phyloP scores from a whole-genome alignment of 2,329 filamentous ascomycete species.

The Colletotrichum neosansevieriae region DNA sequence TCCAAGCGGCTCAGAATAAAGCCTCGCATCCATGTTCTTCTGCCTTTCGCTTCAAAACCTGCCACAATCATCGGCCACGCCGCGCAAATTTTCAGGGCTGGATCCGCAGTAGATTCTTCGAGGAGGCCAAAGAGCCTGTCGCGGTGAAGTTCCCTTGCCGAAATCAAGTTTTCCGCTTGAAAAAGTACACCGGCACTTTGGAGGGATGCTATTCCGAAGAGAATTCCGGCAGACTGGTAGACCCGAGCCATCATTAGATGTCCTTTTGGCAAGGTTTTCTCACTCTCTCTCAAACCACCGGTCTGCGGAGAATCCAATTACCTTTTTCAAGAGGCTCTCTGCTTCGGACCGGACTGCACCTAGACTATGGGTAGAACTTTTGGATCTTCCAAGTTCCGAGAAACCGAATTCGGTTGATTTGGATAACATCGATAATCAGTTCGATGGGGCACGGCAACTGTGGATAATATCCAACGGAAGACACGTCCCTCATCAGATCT shows the following conservation, averaged over 20 bases:
- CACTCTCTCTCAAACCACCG: constrained; percentile 45
- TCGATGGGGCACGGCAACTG: constrained; percentile 48
- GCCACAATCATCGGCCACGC: constrained; percentile 34
- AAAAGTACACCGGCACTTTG: constrained; percentile 49
- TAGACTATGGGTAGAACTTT: constrained; percentile 29
- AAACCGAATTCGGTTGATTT: constrained; percentile 52
- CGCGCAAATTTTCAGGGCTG: background rate
- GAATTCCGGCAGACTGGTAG: constrained; percentile 47
- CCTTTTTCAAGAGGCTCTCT: background rate
- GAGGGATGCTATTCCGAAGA: constrained; percentile 53
- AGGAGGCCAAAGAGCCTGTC: constrained; percentile 42
- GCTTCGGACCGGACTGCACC: constrained; percentile 11
- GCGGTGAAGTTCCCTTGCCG: constrained; percentile 30
- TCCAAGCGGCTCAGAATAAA: background rate
- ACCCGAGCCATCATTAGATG: constrained; percentile 43
- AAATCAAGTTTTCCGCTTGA: constrained; percentile 27
- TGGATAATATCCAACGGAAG: constrained; percentile 39
- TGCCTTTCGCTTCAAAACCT: constrained; percentile 19
- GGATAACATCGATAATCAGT: constrained; percentile 50
- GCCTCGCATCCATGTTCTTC: background rate
- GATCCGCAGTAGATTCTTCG: constrained; percentile 3
- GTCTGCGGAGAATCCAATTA: constrained; percentile 48
- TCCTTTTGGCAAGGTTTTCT: background rate
- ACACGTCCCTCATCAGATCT: constrained; percentile 47
- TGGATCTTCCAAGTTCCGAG: constrained; percentile 42